These are phyloP conservation scores for Fomes fomentarius DNA, from an alignment of 1,284 basidiomycete species.

Conservation along the genomic window DNA sequence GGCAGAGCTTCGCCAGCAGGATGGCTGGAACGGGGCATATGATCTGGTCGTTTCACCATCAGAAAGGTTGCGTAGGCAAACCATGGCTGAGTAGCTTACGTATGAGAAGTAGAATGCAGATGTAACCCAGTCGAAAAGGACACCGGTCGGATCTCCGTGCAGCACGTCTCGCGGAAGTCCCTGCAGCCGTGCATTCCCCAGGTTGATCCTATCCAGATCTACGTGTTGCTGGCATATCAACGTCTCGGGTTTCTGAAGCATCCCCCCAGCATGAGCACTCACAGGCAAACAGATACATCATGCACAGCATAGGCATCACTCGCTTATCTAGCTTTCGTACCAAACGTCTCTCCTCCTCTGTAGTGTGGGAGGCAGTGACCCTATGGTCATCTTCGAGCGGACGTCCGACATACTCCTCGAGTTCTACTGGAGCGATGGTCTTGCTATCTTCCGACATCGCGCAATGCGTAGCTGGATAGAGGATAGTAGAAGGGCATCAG, in stretches of 20 bases:
- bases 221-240: too few species aligned
- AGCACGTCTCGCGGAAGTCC: constrained; percentile 66
- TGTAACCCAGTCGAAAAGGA: constrained; percentile 73
- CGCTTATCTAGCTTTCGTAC: constrained; percentile 64
- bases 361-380: neutral
- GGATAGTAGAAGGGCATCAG: too few species aligned
- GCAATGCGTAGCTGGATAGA: too few species aligned
- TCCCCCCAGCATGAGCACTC: constrained; percentile 32
- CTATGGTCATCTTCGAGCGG: neutral
- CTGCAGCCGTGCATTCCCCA: constrained; percentile 78
- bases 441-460: too few species aligned
- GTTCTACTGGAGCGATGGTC: too few species aligned
- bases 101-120: constrained; percentile 79
- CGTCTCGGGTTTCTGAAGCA: neutral
- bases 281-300: constrained; percentile 75
- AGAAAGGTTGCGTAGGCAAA: neutral
- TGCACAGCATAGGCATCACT: constrained; percentile 66
- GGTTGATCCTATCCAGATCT: constrained; percentile 75
- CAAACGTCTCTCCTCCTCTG: constrained; percentile 51
- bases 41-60: constrained; percentile 47
- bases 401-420: neutral
- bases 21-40: constrained; percentile 70
- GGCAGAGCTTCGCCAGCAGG: constrained; percentile 67
- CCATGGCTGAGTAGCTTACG: constrained; percentile 41
- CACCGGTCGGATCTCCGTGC: constrained; percentile 66